Conservation (phyloP, 2,329 filamentous ascomycete species). For the Verticillium dahliae region DNA sequence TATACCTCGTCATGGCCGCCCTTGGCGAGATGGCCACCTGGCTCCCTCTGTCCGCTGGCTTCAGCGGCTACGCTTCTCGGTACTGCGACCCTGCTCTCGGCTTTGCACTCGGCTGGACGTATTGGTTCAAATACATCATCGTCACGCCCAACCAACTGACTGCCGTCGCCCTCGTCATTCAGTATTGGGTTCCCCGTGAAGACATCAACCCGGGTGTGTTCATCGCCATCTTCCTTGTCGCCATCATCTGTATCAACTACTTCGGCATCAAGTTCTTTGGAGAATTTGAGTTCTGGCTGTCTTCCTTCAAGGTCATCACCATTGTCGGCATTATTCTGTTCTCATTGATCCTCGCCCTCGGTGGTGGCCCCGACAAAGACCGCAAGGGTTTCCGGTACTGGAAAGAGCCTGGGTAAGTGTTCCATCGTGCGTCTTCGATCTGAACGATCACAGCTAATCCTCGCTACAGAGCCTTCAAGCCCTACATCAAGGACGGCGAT, state of each 20-base stretch:
- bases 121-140: slow-evolving; percentile 78
- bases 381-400: slow-evolving; percentile 62
- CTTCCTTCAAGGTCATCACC: slow-evolving; percentile 62
- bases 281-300: slow-evolving; percentile 57
- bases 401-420: slow-evolving; percentile 47
- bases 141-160: slow-evolving; percentile 81
- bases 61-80: slow-evolving; percentile 72
- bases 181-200: slow-evolving; percentile 64
- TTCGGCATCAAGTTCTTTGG: slow-evolving; percentile 65
- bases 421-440: not conserved
- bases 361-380: slow-evolving; percentile 58
- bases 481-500: slow-evolving; percentile 32
- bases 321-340: slow-evolving; percentile 62
- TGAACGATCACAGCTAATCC: not conserved
- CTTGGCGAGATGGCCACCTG: slow-evolving; percentile 82
- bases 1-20: slow-evolving; percentile 75
- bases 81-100: slow-evolving; percentile 78
- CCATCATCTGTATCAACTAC: slow-evolving; percentile 61
- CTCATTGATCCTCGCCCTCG: slow-evolving; percentile 55
- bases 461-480: slow-evolving; percentile 36
- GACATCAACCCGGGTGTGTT: slow-evolving; percentile 71
- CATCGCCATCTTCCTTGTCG: slow-evolving; percentile 63
- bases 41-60: slow-evolving; percentile 71
- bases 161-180: slow-evolving; percentile 70
- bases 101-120: slow-evolving; percentile 68